Evolutionary conservation across 352 stramenopile genomes (phyloP), one percentile per base, ranked within the genome.

Genomic region (Phytophthora pluvialis): DNA sequence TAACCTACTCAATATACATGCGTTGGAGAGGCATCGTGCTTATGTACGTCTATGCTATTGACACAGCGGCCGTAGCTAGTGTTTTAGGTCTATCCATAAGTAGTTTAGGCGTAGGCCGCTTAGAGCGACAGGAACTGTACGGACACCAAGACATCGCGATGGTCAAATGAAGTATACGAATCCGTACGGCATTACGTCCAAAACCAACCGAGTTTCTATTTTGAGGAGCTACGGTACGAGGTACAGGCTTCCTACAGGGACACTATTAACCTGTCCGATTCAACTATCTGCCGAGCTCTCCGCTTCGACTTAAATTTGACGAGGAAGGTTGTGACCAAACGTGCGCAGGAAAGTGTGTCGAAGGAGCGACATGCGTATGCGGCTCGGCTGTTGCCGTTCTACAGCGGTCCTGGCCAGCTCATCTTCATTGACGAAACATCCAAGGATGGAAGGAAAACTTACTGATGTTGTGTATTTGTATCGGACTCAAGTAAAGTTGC

Each of bases 391-490:
- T 1, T 29, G 2, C 67, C 60, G 3, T 70, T 67, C 25, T 75
- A 68, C 29, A 64, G 56, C 31, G 66, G 49, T 1, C 54, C 66
- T 11, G 60, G 67, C 29, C 50, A 70, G 21, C 47, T 70, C n/a
- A 36, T 62, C 4, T 70, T 65, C 70, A 70, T n/a, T n/a, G n/a
- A n/a, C n/a, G n/a, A n/a, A n/a, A n/a, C n/a, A n/a, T n/a, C n/a
- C n/a, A n/a, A n/a, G 26, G 60, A 74, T 38, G 60, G 54, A 35
- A 35, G 54, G 40, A 55, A 64, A 43, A 21, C 36, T n/a, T 47
- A 13, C n/a, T 31, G 4, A 29, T 47, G 40, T 25, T 15, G 15
- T 31, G 2, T 47, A 31, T 47, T 47, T 47, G 6, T 31, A 31
- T 48, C 21, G n/a, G 38, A 49, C 31, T 29, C 2, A 26, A 26